phyloP scores from a whole-genome alignment of 2,329 filamentous ascomycete genomes.

The Stemphylium lycopersici region DNA sequence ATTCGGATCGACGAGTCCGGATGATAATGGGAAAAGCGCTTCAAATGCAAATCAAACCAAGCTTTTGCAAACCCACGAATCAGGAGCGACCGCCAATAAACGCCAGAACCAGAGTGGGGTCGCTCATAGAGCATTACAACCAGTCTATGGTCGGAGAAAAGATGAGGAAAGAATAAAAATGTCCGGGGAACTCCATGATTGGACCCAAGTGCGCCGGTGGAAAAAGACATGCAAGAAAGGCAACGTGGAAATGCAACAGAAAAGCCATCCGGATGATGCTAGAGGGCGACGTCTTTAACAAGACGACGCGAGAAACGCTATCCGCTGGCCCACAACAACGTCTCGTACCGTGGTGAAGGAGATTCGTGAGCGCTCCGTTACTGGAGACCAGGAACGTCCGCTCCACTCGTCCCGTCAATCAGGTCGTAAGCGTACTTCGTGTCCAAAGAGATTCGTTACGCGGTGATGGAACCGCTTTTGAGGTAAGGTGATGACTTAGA shows the following conservation, averaged over 20 bases:
- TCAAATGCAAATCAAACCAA: slow-evolving; percentile 40
- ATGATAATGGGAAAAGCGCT: slow-evolving; percentile 33
- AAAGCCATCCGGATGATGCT: slow-evolving; percentile 38
- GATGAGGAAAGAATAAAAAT: slow-evolving; percentile 23
- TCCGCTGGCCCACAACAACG: slow-evolving; percentile 34
- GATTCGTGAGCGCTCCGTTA: slow-evolving; percentile 45
- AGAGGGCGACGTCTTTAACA: slow-evolving; percentile 22
- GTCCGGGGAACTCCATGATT: slow-evolving; percentile 28
- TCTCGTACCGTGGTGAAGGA: slow-evolving; percentile 36
- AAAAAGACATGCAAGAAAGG: slow-evolving; percentile 42
- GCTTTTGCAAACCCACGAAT: slow-evolving; percentile 39
- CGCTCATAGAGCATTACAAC: slow-evolving; percentile 43
- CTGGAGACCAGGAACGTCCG: slow-evolving; percentile 33
- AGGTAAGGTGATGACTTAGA: slow-evolving; percentile 27
- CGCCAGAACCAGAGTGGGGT: slow-evolving; percentile 39
- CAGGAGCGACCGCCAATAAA: slow-evolving; percentile 28
- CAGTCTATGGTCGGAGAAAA: slow-evolving; percentile 34
- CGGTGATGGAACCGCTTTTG: slow-evolving; percentile 13
- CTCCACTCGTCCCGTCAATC: slow-evolving; percentile 44
- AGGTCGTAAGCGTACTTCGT: slow-evolving; percentile 46
- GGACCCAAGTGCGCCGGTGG: slow-evolving; percentile 32
- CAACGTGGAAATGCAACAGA: slow-evolving; percentile 44
- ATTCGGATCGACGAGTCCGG: slow-evolving; percentile 25
- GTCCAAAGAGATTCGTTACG: slow-evolving; percentile 47
- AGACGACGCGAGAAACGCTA: slow-evolving; percentile 24